phyloP scores from a whole-genome alignment of 805 yeast genomes.

The Myxozyma geophila region DNA sequence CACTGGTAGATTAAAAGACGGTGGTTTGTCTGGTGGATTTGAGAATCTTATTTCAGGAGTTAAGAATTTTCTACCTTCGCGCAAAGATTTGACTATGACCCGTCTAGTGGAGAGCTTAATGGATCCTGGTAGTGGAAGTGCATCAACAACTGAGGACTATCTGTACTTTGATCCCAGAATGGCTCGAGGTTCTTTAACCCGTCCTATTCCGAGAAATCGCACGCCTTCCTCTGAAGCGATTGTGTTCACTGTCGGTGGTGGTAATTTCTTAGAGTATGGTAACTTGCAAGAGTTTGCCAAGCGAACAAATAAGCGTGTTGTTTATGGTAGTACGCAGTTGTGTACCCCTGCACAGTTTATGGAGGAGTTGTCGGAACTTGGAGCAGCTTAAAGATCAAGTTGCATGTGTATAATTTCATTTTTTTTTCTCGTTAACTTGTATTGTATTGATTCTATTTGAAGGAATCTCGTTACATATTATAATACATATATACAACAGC shows the following conservation, averaged over 20 bases:
- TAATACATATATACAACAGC: conserved; percentile 14
- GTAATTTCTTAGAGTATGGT: conserved; percentile 91
- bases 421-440: background rate
- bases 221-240: conserved; percentile 58
- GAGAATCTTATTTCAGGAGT: conserved; percentile 87
- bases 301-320: conserved; percentile 57
- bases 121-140: conserved; percentile 60
- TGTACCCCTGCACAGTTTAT: conserved; percentile 72
- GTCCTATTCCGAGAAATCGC: conserved; percentile 72
- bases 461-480: background rate
- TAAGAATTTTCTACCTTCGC: conserved; percentile 83
- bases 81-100: conserved; percentile 85
- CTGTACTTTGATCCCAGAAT: conserved; percentile 85
- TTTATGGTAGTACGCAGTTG: conserved; percentile 86
- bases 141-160: conserved; percentile 80
- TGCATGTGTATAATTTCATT: background rate
- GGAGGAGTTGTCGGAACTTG: conserved; percentile 61
- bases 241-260: conserved; percentile 96
- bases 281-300: conserved; percentile 61
- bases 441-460: background rate
- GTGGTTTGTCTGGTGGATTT: conserved; percentile 86
- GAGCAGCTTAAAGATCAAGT: conserved; percentile 4
- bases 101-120: conserved; percentile 87
- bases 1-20: conserved; percentile 74
- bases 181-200: conserved; percentile 85